Conservation (phyloP, 192 early-diverging fungal species). For the Coemansia erecta region DNA sequence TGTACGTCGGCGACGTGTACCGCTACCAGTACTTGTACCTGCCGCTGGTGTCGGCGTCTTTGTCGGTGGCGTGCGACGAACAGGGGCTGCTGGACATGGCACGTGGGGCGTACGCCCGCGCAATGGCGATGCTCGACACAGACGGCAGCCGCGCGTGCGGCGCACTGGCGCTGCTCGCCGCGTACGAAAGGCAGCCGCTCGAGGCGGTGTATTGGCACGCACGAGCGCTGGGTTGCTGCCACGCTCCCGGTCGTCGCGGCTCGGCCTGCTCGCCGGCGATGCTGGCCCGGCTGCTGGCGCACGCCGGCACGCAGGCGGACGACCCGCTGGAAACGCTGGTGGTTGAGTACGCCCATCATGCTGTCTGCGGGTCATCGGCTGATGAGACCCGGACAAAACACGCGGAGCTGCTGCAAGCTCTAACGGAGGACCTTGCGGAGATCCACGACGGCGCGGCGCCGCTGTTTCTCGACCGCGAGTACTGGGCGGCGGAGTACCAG, state of each 20-base stretch:
- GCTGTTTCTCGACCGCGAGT: constrained; percentile 27
- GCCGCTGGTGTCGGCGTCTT: constrained; percentile 34
- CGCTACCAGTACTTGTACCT: constrained; percentile 47
- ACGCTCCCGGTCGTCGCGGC: neutral
- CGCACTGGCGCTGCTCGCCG: constrained; percentile 31
- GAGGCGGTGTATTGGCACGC: constrained; percentile 42
- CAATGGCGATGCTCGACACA: constrained; percentile 27
- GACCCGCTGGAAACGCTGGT: constrained; percentile 33
- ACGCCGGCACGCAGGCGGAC: neutral
- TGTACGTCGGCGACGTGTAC: constrained; percentile 42
- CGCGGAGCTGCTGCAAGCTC: constrained; percentile 9
- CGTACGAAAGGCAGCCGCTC: constrained; percentile 23
- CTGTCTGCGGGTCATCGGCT: neutral
- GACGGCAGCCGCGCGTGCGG: constrained; percentile 33
- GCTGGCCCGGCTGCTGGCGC: no score
- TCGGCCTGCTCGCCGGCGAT: no score
- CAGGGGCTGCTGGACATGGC: constrained; percentile 15
- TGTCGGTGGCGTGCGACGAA: constrained; percentile 19
- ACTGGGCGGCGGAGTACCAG: constrained; percentile 45
- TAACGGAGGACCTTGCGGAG: constrained; percentile 27
- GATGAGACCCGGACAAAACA: neutral
- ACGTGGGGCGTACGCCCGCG: constrained; percentile 30
- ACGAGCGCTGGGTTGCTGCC: constrained; percentile 31
- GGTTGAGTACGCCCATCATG: constrained; percentile 15
- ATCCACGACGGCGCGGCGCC: neutral